Percentiles rank a stretch among this genome's conserved stretches.
Evolutionary conservation across 306 rosid species (phyloP).

Genomic region (Glycine latifolia): DNA sequence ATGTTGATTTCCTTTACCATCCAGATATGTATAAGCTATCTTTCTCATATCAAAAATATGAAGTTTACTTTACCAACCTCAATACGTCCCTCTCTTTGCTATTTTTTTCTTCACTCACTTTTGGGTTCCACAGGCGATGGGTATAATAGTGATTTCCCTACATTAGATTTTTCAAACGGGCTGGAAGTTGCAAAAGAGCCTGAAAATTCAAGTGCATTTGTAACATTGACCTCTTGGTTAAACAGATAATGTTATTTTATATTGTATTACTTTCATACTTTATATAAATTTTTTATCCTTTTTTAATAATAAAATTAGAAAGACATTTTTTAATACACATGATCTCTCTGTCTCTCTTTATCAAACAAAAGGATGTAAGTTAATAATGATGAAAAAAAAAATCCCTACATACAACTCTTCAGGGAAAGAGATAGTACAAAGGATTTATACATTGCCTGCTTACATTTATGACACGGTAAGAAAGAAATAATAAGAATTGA

Average conservation of each 20-base stretch:
- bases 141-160: no score
- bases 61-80: no score
- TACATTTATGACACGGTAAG: slow-evolving; percentile 42
- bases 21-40: no score
- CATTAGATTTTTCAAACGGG: no score
- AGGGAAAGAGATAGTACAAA: slow-evolving; percentile 30
- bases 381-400: background rate
- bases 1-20: no score
- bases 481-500: slow-evolving; percentile 50
- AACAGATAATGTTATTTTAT: background rate
- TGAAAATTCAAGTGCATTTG: no score
- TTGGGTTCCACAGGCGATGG: no score
- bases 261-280: no score
- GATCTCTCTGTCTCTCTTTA: background rate
- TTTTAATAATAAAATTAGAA: background rate
- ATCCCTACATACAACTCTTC: background rate
- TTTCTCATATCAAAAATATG: no score
- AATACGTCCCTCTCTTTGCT: no score
- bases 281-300: background rate
- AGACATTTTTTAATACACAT: background rate
- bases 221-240: background rate
- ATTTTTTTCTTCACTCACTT: no score
- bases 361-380: background rate
- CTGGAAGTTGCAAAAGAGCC: no score
- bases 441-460: slow-evolving; percentile 34